Conservation (phyloP, 2,329 filamentous ascomycete species). For the Alternaria postmessia region DNA sequence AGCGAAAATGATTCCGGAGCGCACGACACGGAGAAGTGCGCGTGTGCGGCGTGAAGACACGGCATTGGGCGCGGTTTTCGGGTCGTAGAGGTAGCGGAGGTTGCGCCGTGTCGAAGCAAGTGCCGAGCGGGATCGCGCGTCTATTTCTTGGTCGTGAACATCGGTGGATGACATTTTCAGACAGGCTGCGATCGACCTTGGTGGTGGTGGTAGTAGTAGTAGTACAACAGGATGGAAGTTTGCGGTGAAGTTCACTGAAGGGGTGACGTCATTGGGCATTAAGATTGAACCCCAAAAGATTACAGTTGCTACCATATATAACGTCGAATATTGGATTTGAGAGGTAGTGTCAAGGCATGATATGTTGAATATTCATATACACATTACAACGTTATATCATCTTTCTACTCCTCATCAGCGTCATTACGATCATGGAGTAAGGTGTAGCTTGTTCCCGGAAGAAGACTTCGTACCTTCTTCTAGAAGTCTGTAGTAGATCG, state of each 20-base stretch:
- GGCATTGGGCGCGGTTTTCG: slow-evolving; percentile 34
- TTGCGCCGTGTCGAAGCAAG: slow-evolving; percentile 41
- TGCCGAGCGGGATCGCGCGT: slow-evolving; percentile 35
- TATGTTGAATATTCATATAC: neutral
- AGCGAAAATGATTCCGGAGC: slow-evolving; percentile 51
- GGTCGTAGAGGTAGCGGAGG: slow-evolving; percentile 50
- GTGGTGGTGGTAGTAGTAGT: neutral
- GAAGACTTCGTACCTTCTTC: neutral
- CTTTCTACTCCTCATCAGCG: neutral
- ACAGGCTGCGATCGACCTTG: neutral
- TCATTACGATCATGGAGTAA: neutral
- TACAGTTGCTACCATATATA: neutral
- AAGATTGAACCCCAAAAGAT: neutral
- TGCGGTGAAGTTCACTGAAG: neutral
- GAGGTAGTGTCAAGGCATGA: neutral
- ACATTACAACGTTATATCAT: neutral
- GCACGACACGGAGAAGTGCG: slow-evolving; percentile 48
- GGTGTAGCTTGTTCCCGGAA: neutral
- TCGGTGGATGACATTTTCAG: slow-evolving; percentile 9
- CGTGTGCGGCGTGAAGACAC: slow-evolving; percentile 50
- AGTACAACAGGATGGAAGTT: neutral
- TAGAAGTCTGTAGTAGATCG: neutral
- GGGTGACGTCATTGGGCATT: neutral
- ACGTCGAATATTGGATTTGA: neutral
- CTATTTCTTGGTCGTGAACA: slow-evolving; percentile 23